Base-by-base conservation (phyloP, 805 yeast genomes). In the Tetrapisispora fleetii region DNA sequence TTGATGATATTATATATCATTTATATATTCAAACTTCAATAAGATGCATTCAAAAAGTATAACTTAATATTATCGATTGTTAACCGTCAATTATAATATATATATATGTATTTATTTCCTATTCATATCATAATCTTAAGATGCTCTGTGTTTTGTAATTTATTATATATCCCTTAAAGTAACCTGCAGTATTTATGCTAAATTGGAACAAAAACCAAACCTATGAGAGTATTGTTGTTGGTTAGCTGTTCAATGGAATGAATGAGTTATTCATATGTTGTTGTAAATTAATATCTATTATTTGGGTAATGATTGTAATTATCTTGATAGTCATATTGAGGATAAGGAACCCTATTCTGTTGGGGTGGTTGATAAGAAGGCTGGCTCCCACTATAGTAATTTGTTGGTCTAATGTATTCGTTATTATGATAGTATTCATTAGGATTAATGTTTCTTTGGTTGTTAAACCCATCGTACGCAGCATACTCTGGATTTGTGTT, bases 321-420 rank as follows among this genome's bases (percentile, higher is more conserved):
- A 5, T 18, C 33, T 5, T 38, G 33, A 9, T 18, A 16, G 38
- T 38, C 47, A 16, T 45, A 42, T 16, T 28, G 18, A 18, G 47
- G 47, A 10, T 58, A 37, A 14, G 45, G 49, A 3, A 21, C 28
- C 30, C 42, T 40, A 17, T 18, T 35, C n/a, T 33, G 28, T 24
- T 45, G n/a, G 14, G 21, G 8, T 6, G 2, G 14, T 16, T 44
- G 41, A 19, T 22, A 3, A 38, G 18, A 17, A 5, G 6, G 13
- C 21, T 40, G 35, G 9, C 4, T n/a, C 7, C 11, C 14, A 40
- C n/a, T 32, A 14, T 32, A 32, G 10, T 11, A 32, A 32, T 11
- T 32, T 32, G 35, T 4, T 14, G 16, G 35, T 8, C 8, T 24
- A 24, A 8, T 24, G 28, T 24, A 8, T 24, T 4, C 28, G 28